Percentiles rank a stretch among this genome's conserved stretches.
These are phyloP conservation scores for Diaporthe vaccinii DNA, from an alignment of 2,329 filamentous ascomycete genomes.

Conservation along the genomic window DNA sequence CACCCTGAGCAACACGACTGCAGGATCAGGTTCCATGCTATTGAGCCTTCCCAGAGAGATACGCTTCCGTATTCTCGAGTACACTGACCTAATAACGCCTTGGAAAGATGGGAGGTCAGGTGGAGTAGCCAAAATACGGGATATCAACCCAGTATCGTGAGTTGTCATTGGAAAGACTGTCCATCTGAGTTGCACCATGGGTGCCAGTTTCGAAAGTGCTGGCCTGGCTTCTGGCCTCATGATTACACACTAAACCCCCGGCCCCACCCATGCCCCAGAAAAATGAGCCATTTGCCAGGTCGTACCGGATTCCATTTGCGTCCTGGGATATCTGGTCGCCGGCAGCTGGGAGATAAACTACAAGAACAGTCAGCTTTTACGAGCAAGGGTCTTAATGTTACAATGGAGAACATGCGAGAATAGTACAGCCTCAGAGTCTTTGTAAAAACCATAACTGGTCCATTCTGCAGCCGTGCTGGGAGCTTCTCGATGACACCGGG, in stretches of 20 bases:
- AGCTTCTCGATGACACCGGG: neutral
- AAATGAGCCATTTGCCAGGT: neutral
- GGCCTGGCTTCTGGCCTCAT: neutral
- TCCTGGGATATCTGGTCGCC: neutral
- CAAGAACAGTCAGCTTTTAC: neutral
- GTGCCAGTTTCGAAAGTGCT: neutral
- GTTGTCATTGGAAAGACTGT: neutral
- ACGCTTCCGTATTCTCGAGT: neutral
- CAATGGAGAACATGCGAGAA: neutral
- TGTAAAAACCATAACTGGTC: neutral
- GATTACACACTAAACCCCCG: neutral
- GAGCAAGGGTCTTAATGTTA: neutral
- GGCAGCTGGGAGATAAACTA: neutral
- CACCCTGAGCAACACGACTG: neutral
- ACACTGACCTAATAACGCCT: constrained; percentile 5
- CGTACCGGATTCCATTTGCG: neutral
- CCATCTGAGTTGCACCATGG: neutral
- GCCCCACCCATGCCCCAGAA: neutral
- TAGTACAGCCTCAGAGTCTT: neutral
- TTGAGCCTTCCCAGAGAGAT: neutral
- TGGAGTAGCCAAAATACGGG: neutral
- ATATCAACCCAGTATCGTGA: neutral
- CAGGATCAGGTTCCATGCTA: neutral
- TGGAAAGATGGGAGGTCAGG: neutral
- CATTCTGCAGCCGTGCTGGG: neutral